Base-by-base conservation (phyloP, 495 filamentous ascomycete genomes). In the Penicillium atrosanguineum region DNA sequence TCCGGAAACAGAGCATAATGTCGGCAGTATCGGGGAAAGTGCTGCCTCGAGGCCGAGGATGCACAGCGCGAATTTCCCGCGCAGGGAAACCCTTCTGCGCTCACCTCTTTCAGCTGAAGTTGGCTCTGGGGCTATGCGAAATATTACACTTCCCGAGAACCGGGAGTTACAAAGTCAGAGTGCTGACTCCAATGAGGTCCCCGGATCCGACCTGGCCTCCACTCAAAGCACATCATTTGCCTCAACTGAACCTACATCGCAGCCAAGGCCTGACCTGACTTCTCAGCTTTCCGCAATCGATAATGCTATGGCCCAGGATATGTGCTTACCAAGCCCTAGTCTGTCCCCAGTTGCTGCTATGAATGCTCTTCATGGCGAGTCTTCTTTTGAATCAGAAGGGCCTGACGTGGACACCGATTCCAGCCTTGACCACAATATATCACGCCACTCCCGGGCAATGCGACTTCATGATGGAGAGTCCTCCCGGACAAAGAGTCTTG, bases 261-360 rank as follows among this genome's bases (percentile, higher is more conserved):
- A 65, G 48, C 56, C 55, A 7, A 52, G 46, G 25, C 57, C 62
- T 11, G 69, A 69, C n/a, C 56, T 61, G 8, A 29, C 57, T 2
- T 63, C 71, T n/a, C 69, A 69, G 34, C 52, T 70, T 7, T 65
- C 69, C 6, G 67, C 63, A 23, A 62, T 79, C 46, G 74, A 77
- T 48, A 87, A 85, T 62, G 84, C 85, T 2, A 83, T 84, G 26
- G 83, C 83, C 23, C 89, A 94, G 65, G 91, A 96, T 70, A 88
- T 88, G 56, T 97, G 90, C 66, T 76, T 99, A 45, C 95, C 95
- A 29, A 97, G 94, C 63, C 94, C 94, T 36, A 91, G 94, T 56
- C 74, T 97, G 43, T 97, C 95, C 18, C 94, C 94, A 1, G 93
- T 95, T 34, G 86, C 91, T 21, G 88, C 90, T 28, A 84, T 90